These are phyloP conservation scores for Chiua virens DNA, from an alignment of 768 basidiomycete genomes.

Conservation along the genomic window DNA sequence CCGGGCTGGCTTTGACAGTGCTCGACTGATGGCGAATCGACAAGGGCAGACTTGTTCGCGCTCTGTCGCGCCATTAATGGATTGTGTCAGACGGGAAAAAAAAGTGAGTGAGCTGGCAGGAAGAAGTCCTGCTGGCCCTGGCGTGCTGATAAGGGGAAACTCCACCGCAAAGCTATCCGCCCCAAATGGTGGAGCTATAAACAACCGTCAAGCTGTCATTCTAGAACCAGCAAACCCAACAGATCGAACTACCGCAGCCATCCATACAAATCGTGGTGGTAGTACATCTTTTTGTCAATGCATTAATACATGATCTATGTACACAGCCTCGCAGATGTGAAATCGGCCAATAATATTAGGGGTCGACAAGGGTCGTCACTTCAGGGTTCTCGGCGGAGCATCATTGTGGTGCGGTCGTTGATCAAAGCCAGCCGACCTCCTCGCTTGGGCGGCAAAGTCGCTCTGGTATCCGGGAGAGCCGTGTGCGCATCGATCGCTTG, in stretches of 20 bases:
- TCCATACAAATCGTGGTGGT: not conserved
- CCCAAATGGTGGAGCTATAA: constrained; percentile 7
- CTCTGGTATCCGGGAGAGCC: constrained; percentile 50
- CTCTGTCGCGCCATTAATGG: constrained; percentile 2
- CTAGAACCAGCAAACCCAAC: not conserved
- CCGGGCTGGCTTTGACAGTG: not conserved
- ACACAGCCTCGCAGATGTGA: not conserved
- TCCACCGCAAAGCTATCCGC: not conserved
- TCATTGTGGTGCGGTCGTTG: too few relatives aligned
- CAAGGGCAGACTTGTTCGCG: constrained; percentile 5
- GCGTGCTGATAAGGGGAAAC: not conserved
- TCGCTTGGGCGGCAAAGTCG: constrained; percentile 36
- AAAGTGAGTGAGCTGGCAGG: not conserved
- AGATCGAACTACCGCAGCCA: not conserved
- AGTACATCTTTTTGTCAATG: not conserved
- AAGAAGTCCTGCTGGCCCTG: not conserved
- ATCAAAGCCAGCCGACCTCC: constrained; percentile 20
- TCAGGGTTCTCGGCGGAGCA: constrained; percentile 1
- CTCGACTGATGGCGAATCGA: not conserved
- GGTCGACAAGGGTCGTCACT: not conserved
- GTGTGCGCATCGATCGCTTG: constrained; percentile 20
- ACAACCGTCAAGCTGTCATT: constrained; percentile 19
- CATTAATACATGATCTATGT: too few relatives aligned
- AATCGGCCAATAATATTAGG: too few relatives aligned
- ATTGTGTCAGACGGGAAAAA: constrained; percentile 1